These are phyloP conservation scores for Fusarium sp. DNA, from an alignment of 2,329 filamentous ascomycete genomes.

Conservation along the genomic window DNA sequence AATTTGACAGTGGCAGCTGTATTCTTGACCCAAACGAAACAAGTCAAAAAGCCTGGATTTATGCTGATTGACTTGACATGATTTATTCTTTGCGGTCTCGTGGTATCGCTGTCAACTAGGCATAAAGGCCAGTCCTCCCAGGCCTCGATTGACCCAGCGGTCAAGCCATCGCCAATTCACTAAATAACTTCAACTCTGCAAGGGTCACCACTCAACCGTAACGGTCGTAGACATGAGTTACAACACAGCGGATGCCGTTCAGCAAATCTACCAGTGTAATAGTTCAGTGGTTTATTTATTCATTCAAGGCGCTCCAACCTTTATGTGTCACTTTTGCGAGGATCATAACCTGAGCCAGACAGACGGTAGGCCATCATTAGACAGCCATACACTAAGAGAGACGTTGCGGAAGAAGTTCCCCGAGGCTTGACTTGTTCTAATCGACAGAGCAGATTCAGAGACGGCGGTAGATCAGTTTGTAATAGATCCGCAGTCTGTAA, in stretches of 20 bases:
- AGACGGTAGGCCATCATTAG: neutral
- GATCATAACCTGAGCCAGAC: too few relatives aligned
- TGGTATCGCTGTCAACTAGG: too few relatives aligned
- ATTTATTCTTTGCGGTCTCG: rapidly evolving
- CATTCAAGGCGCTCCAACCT: neutral
- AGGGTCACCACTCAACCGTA: too few relatives aligned
- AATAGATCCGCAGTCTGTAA: rapidly evolving
- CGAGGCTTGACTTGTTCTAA: rapidly evolving
- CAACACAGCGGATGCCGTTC: rapidly evolving
- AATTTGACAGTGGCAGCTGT: rapidly evolving
- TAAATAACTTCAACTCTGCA: too few relatives aligned
- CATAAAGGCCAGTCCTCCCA: too few relatives aligned
- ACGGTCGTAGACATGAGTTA: rapidly evolving
- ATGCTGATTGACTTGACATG: rapidly evolving
- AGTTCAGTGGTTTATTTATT: rapidly evolving
- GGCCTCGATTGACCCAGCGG: neutral
- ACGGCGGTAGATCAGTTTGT: neutral
- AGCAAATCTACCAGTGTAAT: rapidly evolving
- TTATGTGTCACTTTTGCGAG: too few relatives aligned
- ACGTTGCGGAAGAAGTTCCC: rapidly evolving
- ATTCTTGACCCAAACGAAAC: too few relatives aligned
- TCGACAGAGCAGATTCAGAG: neutral
- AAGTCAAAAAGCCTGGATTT: rapidly evolving
- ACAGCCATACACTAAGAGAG: neutral
- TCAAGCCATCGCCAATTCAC: neutral